A percentile compares a stretch with the other conserved stretches of the same genome.
Conservation (phyloP, 2,329 filamentous ascomycete genomes). For the Paecilomyces fulvus region DNA sequence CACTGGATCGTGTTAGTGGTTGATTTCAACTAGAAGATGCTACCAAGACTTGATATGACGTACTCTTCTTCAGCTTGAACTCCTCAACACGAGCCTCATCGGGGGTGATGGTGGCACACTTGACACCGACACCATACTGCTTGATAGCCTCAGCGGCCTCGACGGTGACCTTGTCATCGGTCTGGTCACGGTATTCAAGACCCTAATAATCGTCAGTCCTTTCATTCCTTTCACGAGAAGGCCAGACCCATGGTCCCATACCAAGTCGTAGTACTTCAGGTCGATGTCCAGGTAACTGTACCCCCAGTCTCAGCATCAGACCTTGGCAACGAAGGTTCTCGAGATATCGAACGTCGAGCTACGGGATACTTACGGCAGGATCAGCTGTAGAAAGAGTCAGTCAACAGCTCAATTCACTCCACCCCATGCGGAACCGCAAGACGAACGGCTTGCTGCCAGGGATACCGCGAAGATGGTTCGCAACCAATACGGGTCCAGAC, state of each 20-base stretch:
- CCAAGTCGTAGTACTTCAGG: slow-evolving; percentile 93
- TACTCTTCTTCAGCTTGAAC: slow-evolving; percentile 97
- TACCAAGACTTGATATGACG: slow-evolving; percentile 25
- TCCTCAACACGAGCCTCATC: slow-evolving; percentile 95
- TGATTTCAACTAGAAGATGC: background rate
- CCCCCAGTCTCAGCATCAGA: slow-evolving; percentile 11
- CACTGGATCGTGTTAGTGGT: slow-evolving; percentile 47
- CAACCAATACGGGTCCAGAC: slow-evolving; percentile 10
- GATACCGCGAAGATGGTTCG: slow-evolving; percentile 5
- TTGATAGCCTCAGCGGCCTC: slow-evolving; percentile 96
- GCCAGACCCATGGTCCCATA: slow-evolving; percentile 18
- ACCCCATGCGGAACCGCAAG: background rate
- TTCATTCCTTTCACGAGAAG: background rate
- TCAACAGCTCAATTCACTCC: slow-evolving; percentile 1
- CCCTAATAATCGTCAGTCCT: slow-evolving; percentile 41
- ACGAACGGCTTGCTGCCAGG: slow-evolving; percentile 6
- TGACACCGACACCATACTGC: slow-evolving; percentile 98
- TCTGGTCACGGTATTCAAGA: slow-evolving; percentile 89
- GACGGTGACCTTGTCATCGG: slow-evolving; percentile 89
- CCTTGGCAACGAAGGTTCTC: slow-evolving; percentile 1
- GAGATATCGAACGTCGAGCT: background rate
- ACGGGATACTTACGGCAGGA: slow-evolving; percentile 54
- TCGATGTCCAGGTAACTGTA: slow-evolving; percentile 80
- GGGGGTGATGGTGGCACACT: slow-evolving; percentile 98
- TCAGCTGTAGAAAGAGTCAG: slow-evolving; percentile 52